A percentile compares a stretch with the other conserved stretches of the same genome.
phyloP scores from a whole-genome alignment of 768 basidiomycete genomes.

The Tephrocybe sp. region DNA sequence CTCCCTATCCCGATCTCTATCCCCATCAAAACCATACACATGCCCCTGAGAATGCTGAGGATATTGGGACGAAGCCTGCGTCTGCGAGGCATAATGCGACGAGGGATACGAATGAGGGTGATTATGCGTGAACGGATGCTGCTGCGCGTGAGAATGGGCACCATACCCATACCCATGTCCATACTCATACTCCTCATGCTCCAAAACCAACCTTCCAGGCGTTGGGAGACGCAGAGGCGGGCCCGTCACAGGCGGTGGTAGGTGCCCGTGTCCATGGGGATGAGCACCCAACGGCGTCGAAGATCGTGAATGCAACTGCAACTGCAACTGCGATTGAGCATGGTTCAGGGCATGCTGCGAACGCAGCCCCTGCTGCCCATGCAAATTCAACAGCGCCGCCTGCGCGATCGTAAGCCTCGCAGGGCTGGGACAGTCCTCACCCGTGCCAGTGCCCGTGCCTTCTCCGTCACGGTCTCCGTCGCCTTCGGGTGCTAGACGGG shows the following conservation, averaged over 20 bases:
- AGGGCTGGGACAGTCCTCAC: neutral
- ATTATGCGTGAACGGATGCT: neutral
- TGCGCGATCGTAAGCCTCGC: constrained; percentile 70
- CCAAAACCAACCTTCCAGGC: constrained; percentile 1
- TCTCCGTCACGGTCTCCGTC: constrained; percentile 58
- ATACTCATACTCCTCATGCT: neutral
- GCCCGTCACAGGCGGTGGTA: too few relatives aligned
- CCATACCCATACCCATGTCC: neutral
- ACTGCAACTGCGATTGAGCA: too few relatives aligned
- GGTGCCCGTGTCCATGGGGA: too few relatives aligned
- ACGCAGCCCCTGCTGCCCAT: constrained; percentile 54
- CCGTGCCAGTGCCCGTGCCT: too few relatives aligned
- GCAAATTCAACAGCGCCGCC: constrained; percentile 72
- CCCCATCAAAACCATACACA: too few relatives aligned
- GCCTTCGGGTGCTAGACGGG: constrained; percentile 57
- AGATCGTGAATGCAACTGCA: neutral
- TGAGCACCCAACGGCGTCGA: too few relatives aligned
- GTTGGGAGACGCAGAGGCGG: constrained; percentile 7
- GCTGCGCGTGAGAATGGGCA: neutral
- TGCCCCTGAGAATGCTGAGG: too few relatives aligned
- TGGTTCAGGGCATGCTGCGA: too few relatives aligned
- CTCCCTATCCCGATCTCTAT: neutral
- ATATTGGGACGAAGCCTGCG: too few relatives aligned
- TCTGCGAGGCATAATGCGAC: too few relatives aligned
- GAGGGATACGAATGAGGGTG: neutral